A percentile compares a stretch with the other conserved stretches of the same genome.
Conservation (phyloP, 1,284 basidiomycete species). For the Tetrapyrgos nigripes region DNA sequence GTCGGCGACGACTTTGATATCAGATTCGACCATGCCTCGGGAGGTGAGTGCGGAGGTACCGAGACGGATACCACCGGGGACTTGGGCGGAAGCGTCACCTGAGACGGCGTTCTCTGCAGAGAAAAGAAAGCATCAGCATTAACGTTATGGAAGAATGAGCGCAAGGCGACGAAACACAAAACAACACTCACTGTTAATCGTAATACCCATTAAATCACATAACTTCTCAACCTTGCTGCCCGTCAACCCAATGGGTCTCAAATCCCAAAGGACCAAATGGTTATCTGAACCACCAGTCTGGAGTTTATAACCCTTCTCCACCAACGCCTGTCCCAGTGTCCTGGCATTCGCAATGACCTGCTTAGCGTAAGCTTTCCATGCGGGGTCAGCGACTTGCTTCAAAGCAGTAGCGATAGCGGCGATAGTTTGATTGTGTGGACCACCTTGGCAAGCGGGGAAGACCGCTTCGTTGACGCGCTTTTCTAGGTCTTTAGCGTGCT, state of each 20-base stretch:
- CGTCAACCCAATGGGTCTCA: constrained; percentile 93
- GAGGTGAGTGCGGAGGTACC: constrained; percentile 96
- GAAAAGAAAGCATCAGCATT: neutral
- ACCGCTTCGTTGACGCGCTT: constrained; percentile 97
- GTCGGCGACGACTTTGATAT: constrained; percentile 87
- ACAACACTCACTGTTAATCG: constrained; percentile 81
- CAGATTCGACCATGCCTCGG: constrained; percentile 90
- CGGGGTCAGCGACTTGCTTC: constrained; percentile 90
- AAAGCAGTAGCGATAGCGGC: constrained; percentile 96
- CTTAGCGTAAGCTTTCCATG: constrained; percentile 93
- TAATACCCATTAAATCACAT: constrained; percentile 96
- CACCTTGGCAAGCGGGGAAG: constrained; percentile 99
- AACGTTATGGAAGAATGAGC: neutral
- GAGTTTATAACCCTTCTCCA: constrained; percentile 89
- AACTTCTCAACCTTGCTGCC: constrained; percentile 99
- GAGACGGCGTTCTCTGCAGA: constrained; percentile 92
- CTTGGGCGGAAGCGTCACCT: constrained; percentile 94
- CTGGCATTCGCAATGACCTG: constrained; percentile 92
- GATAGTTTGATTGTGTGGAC: constrained; percentile 99
- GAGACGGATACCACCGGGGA: constrained; percentile 97
- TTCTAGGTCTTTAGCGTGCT: constrained; percentile 85
- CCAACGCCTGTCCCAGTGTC: constrained; percentile 77
- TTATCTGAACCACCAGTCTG: constrained; percentile 98
- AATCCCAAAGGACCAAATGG: constrained; percentile 98
- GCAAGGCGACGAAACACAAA: too few species aligned